Conservation (phyloP, 2,329 filamentous ascomycete species). For the Pyricularia grisea region DNA sequence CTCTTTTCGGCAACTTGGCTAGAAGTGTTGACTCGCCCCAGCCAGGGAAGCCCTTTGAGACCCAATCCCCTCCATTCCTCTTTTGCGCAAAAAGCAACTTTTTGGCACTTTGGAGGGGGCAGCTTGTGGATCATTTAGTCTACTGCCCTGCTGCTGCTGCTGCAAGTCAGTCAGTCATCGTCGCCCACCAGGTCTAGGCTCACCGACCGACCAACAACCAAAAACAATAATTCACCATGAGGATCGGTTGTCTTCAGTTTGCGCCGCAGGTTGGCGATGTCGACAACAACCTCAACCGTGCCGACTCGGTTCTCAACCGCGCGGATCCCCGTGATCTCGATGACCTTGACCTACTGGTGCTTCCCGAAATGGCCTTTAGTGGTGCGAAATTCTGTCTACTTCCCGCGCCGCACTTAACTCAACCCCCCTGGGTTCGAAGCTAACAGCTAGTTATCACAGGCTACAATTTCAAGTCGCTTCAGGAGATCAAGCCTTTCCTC, state of each 20-base stretch:
- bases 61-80: neutral
- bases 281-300: conserved; percentile 59
- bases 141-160: neutral
- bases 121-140: neutral
- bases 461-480: conserved; percentile 67
- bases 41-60: neutral
- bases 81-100: neutral
- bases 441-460: conserved; percentile 29
- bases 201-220: neutral
- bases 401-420: neutral
- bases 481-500: conserved; percentile 58
- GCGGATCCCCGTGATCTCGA: conserved; percentile 47
- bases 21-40: neutral
- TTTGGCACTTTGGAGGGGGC: neutral
- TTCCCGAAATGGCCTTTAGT: conserved; percentile 69
- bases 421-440: too few species aligned
- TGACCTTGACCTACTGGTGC: conserved; percentile 59
- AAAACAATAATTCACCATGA: conserved; percentile 14
- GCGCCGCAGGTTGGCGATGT: conserved; percentile 61
- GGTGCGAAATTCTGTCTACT: conserved; percentile 31
- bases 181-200: neutral
- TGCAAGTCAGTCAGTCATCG: neutral
- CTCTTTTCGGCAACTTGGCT: neutral
- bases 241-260: conserved; percentile 53
- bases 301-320: conserved; percentile 51